These are phyloP conservation scores for Dothideomycetes sp. DNA, from an alignment of 2,329 filamentous ascomycete species.

Conservation along the genomic window DNA sequence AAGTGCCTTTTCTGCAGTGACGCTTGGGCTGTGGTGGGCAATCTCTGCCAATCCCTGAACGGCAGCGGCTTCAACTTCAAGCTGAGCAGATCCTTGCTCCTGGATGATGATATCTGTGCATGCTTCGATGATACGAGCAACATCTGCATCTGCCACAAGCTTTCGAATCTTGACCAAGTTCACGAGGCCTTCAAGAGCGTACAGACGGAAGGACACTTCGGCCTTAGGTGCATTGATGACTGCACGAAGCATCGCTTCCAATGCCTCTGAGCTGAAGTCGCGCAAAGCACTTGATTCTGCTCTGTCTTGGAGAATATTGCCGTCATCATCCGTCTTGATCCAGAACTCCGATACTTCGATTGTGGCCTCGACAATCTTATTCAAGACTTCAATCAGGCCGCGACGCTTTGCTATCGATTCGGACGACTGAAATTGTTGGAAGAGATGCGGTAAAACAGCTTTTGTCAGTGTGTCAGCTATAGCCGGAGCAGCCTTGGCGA, in stretches of 20 bases:
- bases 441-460: conserved; percentile 45
- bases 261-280: conserved; percentile 28
- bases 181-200: conserved; percentile 32
- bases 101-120: conserved; percentile 51
- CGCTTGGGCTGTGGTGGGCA: conserved; percentile 49
- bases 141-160: conserved; percentile 30
- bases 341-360: conserved; percentile 46
- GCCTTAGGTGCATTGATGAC: conserved; percentile 31
- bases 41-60: conserved; percentile 49
- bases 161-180: conserved; percentile 30
- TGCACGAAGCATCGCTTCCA: conserved; percentile 32
- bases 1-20: conserved; percentile 54
- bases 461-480: conserved; percentile 46
- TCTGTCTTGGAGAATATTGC: conserved; percentile 10
- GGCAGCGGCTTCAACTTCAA: conserved; percentile 47
- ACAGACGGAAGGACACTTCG: conserved; percentile 39
- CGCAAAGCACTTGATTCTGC: conserved; percentile 25
- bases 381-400: conserved; percentile 50
- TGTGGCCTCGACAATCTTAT: conserved; percentile 47
- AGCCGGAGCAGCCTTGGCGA: conserved; percentile 43
- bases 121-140: conserved; percentile 44
- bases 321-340: conserved; percentile 22
- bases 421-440: conserved; percentile 49
- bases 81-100: conserved; percentile 44
- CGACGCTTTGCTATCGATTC: conserved; percentile 52